Percentiles rank a stretch among this genome's conserved stretches.
These are phyloP conservation scores for Pichia paraexigua DNA, from an alignment of 805 yeast species.

Conservation along the genomic window DNA sequence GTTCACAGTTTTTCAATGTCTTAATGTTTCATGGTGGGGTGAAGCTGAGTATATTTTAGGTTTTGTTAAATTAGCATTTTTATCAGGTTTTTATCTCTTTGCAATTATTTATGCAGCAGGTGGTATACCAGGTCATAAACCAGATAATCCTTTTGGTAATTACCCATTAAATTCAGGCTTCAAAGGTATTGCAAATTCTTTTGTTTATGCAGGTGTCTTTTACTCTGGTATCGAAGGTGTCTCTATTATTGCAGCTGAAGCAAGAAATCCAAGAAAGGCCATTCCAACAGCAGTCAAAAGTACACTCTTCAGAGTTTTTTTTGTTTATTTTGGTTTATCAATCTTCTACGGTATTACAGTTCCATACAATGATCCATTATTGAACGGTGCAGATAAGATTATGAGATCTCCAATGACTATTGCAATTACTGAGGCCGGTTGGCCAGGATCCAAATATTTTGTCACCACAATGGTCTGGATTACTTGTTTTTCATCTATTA, in stretches of 20 bases:
- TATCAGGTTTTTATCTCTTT: slow-evolving; percentile 44
- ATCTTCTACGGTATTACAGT: slow-evolving; percentile 53
- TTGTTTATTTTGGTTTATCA: slow-evolving; percentile 43
- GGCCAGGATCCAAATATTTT: slow-evolving; percentile 43
- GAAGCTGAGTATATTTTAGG: slow-evolving; percentile 51
- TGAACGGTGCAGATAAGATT: slow-evolving; percentile 31
- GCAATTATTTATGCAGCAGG: slow-evolving; percentile 41
- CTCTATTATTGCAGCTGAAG: slow-evolving; percentile 52
- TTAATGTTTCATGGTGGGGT: slow-evolving; percentile 49
- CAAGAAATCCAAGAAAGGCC: slow-evolving; percentile 49
- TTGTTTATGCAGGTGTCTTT: slow-evolving; percentile 19
- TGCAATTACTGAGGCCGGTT: slow-evolving; percentile 44
- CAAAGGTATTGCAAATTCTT: slow-evolving; percentile 21
- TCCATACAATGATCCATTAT: slow-evolving; percentile 44
- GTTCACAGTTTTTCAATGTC: slow-evolving; percentile 41
- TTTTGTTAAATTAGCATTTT: slow-evolving; percentile 38
- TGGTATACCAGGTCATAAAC: slow-evolving; percentile 27
- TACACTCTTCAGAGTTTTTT: slow-evolving; percentile 49
- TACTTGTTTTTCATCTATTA: slow-evolving; percentile 62
- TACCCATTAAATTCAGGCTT: slow-evolving; percentile 23
- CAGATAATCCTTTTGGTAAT: slow-evolving; percentile 32
- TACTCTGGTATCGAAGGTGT: slow-evolving; percentile 23
- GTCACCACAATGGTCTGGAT: slow-evolving; percentile 55
- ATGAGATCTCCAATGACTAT: slow-evolving; percentile 43
- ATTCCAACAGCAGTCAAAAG: slow-evolving; percentile 53